Evolutionary conservation across 2,329 filamentous ascomycete species (phyloP), one percentile per base, ranked within the genome.

Genomic region (Hansfordia pulvinata): DNA sequence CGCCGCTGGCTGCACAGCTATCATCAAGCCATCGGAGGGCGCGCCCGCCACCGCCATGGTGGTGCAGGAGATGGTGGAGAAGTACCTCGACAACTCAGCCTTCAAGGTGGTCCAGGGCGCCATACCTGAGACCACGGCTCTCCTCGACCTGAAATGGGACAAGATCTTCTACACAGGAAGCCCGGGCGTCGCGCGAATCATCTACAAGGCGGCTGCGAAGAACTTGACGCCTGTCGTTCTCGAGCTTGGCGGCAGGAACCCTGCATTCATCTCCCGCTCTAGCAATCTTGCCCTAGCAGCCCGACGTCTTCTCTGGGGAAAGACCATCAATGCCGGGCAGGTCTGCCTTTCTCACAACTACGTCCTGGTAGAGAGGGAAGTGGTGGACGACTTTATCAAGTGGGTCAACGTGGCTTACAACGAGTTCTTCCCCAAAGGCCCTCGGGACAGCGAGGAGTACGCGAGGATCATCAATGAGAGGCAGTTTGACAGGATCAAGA

Each of bases 91-190:
- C 48, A 69, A 73, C 2, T 69, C 72, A 10, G 76, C 75, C 40
- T 94, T 84, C 54, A 58, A 62, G 19, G 69, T 84, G 31, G 62
- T 94, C 38, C 90, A 94, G 49, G 90, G 90, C 33, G 75, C 62
- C 16, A 56, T 93, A 12, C 64, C 76, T 4, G 84, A 93, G 61
- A 85, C 80, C 4, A 83, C 80, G 23, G 75, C 74, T 9, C 58
- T 96, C 23, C 67, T 98, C 18, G 73, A 88, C 31, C 72, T 85
- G 58, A 88, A 88, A 52, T 98, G 86, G 78, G 86, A 92, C 58
- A 96, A 94, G 68, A 92, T 98, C 44, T 86, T 90, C 62, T 98
- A 93, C 60, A 98, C 90, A 1, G 90, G 90, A 29, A 76, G 74
- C 42, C 66, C 68, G 27, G 58, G 49, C 16, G 84, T 94, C 11